These are phyloP conservation scores for Candolleomyces eurysporus DNA, from an alignment of 768 basidiomycete species.

Conservation along the genomic window DNA sequence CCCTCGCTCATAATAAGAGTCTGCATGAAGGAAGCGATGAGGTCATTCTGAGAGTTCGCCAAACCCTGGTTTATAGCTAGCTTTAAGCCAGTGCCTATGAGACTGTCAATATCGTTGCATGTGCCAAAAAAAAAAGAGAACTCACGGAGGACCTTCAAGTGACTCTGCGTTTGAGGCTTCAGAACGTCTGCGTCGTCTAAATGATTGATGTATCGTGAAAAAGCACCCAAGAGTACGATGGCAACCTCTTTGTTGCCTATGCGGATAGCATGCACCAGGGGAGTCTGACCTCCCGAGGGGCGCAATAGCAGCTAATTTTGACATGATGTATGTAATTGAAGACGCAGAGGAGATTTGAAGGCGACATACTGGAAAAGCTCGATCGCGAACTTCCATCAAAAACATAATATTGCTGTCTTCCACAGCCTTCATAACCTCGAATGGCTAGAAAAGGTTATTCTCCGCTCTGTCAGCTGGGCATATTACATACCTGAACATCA, in stretches of 20 bases:
- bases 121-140: conserved; percentile 5
- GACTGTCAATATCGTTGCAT: neutral
- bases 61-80: conserved; percentile 90
- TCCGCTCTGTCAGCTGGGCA: too few species aligned
- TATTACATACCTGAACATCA: conserved; percentile 24
- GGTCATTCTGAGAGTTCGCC: conserved; percentile 73
- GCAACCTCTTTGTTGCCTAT: conserved; percentile 84
- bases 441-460: conserved; percentile 28
- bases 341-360: neutral
- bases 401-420: conserved; percentile 81
- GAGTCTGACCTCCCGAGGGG: conserved; percentile 82
- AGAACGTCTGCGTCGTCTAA: conserved; percentile 78
- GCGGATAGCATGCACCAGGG: conserved; percentile 88
- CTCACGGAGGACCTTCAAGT: conserved; percentile 79
- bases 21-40: conserved; percentile 92
- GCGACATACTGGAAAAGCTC: conserved; percentile 68
- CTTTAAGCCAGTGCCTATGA: conserved; percentile 76
- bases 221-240: conserved; percentile 83
- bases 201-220: conserved; percentile 90
- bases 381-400: conserved; percentile 81
- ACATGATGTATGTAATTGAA: neutral
- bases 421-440: conserved; percentile 77
- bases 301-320: conserved; percentile 70
- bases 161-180: conserved; percentile 62
- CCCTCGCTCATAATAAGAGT: conserved; percentile 97